phyloP scores from a whole-genome alignment of 768 basidiomycete genomes.

The Sporobolomyces roseus region DNA sequence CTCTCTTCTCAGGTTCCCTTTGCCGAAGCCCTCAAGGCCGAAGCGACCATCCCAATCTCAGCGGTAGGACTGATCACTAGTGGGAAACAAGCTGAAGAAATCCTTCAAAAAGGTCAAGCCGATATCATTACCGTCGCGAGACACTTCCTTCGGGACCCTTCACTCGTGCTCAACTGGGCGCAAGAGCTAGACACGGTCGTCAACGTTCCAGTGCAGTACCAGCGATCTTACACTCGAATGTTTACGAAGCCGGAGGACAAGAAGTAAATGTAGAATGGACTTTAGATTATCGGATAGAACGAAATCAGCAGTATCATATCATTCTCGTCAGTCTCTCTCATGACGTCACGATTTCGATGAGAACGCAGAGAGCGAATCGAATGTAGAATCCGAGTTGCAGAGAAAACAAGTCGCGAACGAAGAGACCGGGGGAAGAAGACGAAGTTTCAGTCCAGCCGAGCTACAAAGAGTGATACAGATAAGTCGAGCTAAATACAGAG shows the following conservation, averaged over 20 bases:
- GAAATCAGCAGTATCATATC: no score
- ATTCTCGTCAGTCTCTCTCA: no score
- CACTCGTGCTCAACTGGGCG: slow-evolving; percentile 59
- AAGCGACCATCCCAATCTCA: slow-evolving; percentile 36
- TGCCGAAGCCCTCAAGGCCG: slow-evolving; percentile 56
- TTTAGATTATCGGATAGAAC: no score
- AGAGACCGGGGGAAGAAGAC: no score
- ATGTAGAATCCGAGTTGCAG: no score
- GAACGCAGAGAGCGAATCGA: no score
- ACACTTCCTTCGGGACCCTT: slow-evolving; percentile 63
- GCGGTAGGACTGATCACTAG: slow-evolving; percentile 71
- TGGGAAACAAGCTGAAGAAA: slow-evolving; percentile 61
- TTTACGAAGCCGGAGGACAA: slow-evolving; percentile 38
- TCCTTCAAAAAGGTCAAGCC: slow-evolving; percentile 63
- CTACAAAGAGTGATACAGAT: no score
- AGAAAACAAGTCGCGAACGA: no score
- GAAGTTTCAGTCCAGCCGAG: no score
- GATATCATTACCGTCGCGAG: slow-evolving; percentile 65
- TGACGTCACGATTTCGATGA: no score
- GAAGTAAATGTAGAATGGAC: no score
- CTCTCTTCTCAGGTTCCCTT: slow-evolving; percentile 63
- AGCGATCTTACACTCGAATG: slow-evolving; percentile 58
- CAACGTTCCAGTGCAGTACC: slow-evolving; percentile 70
- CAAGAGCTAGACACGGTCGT: slow-evolving; percentile 61
- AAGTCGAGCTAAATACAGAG: no score